phyloP scores from a whole-genome alignment of 768 basidiomycete species.

The Kwoniella pini region DNA sequence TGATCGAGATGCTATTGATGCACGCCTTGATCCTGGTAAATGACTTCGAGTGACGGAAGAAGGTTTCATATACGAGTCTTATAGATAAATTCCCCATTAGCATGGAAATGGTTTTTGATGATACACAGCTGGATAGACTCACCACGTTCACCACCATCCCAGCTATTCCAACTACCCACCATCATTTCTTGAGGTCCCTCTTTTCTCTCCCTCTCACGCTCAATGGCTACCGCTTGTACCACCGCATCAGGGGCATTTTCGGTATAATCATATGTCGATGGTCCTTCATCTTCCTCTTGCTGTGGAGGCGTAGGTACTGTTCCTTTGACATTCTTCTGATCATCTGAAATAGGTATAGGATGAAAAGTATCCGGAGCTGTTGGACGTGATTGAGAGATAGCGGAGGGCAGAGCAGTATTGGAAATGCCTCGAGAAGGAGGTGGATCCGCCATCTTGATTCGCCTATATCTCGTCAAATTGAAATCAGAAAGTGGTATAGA shows the following conservation, averaged over 20 bases:
- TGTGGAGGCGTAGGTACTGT: constrained; percentile 2
- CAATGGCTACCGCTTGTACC: constrained; percentile 37
- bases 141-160: constrained; percentile 40
- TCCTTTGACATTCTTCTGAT: neutral
- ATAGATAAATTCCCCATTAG: neutral
- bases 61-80: constrained; percentile 39
- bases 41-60: constrained; percentile 39
- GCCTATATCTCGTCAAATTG: neutral
- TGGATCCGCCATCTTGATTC: constrained; percentile 32
- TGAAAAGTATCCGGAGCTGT: constrained; percentile 29
- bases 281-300: constrained; percentile 9
- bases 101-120: no score
- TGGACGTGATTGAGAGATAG: constrained; percentile 26
- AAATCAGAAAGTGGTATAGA: no score
- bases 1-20: constrained; percentile 35
- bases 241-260: constrained; percentile 44
- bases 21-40: constrained; percentile 37
- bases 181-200: constrained; percentile 48
- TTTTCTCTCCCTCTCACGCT: constrained; percentile 42
- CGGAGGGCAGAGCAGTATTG: constrained; percentile 24
- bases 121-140: constrained; percentile 17
- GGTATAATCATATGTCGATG: constrained; percentile 39
- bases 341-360: constrained; percentile 19
- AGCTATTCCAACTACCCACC: constrained; percentile 39
- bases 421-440: constrained; percentile 10